Evolutionary conservation across 768 basidiomycete genomes (phyloP), one percentile per base, ranked within the genome.

Genomic region (Rhizopogon roseolus): DNA sequence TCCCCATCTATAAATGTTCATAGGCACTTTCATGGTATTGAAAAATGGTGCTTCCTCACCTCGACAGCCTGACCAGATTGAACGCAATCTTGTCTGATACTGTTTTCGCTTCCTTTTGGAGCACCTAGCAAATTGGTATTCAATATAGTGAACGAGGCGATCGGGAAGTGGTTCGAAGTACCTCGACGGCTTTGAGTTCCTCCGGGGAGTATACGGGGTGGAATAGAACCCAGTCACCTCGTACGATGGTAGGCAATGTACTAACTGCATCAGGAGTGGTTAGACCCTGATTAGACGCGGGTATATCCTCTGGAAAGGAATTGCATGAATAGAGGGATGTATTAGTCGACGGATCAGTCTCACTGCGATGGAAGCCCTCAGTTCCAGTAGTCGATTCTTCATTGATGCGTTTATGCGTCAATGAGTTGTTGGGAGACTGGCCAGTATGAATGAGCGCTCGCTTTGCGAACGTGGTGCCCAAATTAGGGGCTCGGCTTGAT

Each of bases 151-250:
- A 25, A n/a, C 6, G 38, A 54, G 27, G 32, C 32, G 46, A 49
- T 50, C 19, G 17, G 19, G 50, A 53, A 27, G 42, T 50, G 57
- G 17, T 19, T 39, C 39, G 9, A 55, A 70, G 48, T 62, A 88
- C 90, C 69, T 88, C 74, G 14, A 91, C 90, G 13, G 88, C 79
- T 58, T 73, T 82, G 48, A 92, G 65, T 63, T 93, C 91, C 37
- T 82, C 81, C 16, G 73, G 67, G 6, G 88, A 82, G 66, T 98
- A 98, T 2, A 96, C 93, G 0, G 95, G 95, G 64, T 96, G 92
- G 65, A 93, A 92, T 2, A 97, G 72, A 10, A 96, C 92, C 92
- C 93, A 97, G 61, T 90, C 89, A 2, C 90, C 90, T 39, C 74
- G 77, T 48, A 83, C 67, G 64, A 76, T 77, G 3, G 75, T 72